phyloP scores from a whole-genome alignment of 495 filamentous ascomycete genomes.

The Lophium mytilinum region DNA sequence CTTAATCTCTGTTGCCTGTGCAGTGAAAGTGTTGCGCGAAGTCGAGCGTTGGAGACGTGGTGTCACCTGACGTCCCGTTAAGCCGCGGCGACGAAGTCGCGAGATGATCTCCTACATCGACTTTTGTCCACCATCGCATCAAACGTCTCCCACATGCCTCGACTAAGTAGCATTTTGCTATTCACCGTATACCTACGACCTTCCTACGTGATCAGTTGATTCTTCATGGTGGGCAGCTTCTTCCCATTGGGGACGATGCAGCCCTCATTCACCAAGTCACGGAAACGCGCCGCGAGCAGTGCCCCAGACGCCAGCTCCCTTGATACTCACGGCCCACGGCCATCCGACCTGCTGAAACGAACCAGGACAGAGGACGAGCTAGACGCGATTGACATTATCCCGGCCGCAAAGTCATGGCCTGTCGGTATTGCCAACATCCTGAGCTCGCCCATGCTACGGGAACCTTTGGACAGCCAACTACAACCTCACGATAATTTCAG shows the following conservation, averaged over 20 bases:
- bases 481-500: conserved; percentile 13
- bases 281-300: background rate
- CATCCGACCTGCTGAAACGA: conserved; percentile 7
- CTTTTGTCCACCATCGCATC: too few relatives aligned
- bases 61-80: too few relatives aligned
- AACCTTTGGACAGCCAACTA: background rate
- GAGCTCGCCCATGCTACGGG: conserved; percentile 11
- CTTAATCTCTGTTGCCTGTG: too few relatives aligned
- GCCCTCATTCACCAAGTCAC: background rate
- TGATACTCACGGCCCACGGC: conserved; percentile 2
- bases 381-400: conserved; percentile 5
- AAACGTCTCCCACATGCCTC: too few relatives aligned
- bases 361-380: conserved; percentile 16
- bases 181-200: too few relatives aligned
- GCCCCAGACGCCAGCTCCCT: background rate
- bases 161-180: too few relatives aligned
- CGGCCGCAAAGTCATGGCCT: conserved; percentile 16
- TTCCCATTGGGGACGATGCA: background rate
- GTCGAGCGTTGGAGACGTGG: too few relatives aligned
- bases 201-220: background rate
- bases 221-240: background rate
- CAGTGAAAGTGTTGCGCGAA: too few relatives aligned
- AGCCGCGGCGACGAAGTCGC: too few relatives aligned
- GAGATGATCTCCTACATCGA: too few relatives aligned
- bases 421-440: conserved; percentile 18